These are phyloP conservation scores for Spatholobus suberectus DNA, from an alignment of 306 rosid genomes.

Conservation along the genomic window DNA sequence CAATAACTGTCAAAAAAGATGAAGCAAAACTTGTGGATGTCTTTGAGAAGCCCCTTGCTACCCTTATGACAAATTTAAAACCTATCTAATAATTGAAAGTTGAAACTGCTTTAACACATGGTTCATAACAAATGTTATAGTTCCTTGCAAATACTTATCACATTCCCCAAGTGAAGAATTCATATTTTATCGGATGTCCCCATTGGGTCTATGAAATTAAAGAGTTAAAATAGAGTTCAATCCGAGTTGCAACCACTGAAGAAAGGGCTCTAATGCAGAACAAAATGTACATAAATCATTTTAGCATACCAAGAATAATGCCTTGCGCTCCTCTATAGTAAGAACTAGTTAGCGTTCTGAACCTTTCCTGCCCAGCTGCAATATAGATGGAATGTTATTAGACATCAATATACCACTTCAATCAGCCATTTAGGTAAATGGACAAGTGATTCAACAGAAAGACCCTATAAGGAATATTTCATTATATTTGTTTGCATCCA, in stretches of 20 bases:
- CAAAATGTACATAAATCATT: slow-evolving; percentile 12
- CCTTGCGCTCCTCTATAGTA: slow-evolving; percentile 97
- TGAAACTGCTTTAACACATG: slow-evolving; percentile 63
- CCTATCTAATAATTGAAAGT: not conserved
- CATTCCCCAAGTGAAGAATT: not conserved
- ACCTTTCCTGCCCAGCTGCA: slow-evolving; percentile 99
- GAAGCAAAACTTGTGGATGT: not conserved
- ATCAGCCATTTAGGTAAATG: slow-evolving; percentile 48
- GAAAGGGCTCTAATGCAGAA: not conserved
- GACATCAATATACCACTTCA: slow-evolving; percentile 48
- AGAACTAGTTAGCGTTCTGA: slow-evolving; percentile 91
- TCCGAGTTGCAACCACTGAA: not conserved
- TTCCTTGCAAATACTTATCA: not conserved
- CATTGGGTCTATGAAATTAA: not conserved
- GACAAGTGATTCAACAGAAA: slow-evolving; percentile 40
- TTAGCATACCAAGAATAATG: slow-evolving; percentile 83
- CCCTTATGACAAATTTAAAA: not conserved
- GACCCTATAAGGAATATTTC: slow-evolving; percentile 3
- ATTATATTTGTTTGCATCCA: slow-evolving; percentile 16
- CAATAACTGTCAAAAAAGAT: not conserved
- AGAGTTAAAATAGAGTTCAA: not conserved
- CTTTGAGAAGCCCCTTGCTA: not conserved
- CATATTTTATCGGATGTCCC: not conserved
- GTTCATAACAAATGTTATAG: slow-evolving; percentile 17
- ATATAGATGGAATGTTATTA: slow-evolving; percentile 39